Evolutionary conservation across 441 rosid species (phyloP).

Genomic region (Erodium trifolium): DNA sequence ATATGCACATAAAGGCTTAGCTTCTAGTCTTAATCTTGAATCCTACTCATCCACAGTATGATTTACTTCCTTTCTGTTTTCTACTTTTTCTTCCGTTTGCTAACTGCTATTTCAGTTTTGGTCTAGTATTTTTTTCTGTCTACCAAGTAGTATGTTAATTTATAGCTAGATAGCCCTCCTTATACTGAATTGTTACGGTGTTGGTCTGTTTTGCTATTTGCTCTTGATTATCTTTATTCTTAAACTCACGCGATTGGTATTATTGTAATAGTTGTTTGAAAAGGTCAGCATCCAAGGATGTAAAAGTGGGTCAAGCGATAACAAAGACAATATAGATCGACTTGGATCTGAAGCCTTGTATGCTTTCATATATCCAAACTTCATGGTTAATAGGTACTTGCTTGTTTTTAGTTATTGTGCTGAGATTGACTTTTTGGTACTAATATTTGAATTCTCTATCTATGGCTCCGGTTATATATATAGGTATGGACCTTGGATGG

Average conservation of each 20-base stretch:
- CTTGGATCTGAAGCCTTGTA: constrained; percentile 73
- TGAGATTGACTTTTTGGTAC: background rate
- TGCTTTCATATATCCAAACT: constrained; percentile 80
- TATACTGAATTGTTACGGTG: background rate
- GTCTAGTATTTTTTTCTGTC: background rate
- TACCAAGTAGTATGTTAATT: background rate
- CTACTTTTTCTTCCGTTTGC: background rate
- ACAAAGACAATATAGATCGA: constrained; percentile 36
- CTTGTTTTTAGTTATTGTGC: background rate
- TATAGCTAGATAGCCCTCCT: no score
- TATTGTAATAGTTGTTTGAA: constrained; percentile 41
- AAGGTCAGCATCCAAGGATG: constrained; percentile 82
- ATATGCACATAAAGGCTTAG: constrained; percentile 76
- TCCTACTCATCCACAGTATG: constrained; percentile 69
- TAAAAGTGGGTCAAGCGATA: constrained; percentile 39
- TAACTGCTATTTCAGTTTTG: background rate
- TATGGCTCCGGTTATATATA: background rate
- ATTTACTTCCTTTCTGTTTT: constrained; percentile 9
- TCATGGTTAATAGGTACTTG: constrained; percentile 79
- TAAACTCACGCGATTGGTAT: constrained; percentile 10
- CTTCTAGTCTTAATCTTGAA: constrained; percentile 65
- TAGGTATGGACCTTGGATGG: constrained; percentile 98
- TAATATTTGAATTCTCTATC: background rate
- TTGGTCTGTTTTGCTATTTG: background rate
- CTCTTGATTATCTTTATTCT: background rate